Base-by-base conservation (phyloP, 1,284 basidiomycete genomes). In the Boletus semigastroideus region DNA sequence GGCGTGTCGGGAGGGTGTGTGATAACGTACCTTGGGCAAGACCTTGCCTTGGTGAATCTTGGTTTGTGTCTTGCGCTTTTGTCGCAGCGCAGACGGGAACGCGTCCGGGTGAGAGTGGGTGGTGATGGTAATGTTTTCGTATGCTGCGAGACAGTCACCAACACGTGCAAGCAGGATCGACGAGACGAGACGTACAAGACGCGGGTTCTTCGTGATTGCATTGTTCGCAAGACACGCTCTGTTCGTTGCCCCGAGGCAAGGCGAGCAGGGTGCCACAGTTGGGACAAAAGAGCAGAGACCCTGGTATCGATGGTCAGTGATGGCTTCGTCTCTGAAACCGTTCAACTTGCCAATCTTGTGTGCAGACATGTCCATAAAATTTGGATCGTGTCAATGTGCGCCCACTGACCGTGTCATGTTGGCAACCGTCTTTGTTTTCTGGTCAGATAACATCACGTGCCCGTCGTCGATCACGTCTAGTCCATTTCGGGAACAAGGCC, bases 231-330 rank as follows among this genome's bases (percentile, higher is more conserved):
- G 73, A 77, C 40, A 98, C 90, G 34, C 79, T 76, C 49, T 81
- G 78, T 62, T 93, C 84, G 50, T 87, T 86, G 53, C 92, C 92
- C 55, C 77, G 76, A 0, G 96, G 95, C 20, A 95, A 74, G 60
- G 90, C 85, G 20, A 99, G 84, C 40, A 99, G 74, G 0, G 92
- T 94, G 16, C 94, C 94, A 65, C 96, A 99, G 54, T 86, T 80
- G 8, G 91, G 89, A 72, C 96, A 99, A 73, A 99, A 98, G 42
- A 98, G 78, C 25, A 98, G 78, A 6, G 94, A 94, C 48, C 96
- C 94, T 84, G 59, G 31, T 43, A 40, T 41, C 47, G 19, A 46
- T n/a, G 19, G 39, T 61, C 41, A 61, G 51, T 44, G 25, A 30
- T 44, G 13, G 6, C 19, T 51, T 30, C 22, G 28, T 39, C 40